Evolutionary conservation across 805 yeast genomes (phyloP), one percentile per base, ranked within the genome.

Genomic region (Candida fluviatilis): DNA sequence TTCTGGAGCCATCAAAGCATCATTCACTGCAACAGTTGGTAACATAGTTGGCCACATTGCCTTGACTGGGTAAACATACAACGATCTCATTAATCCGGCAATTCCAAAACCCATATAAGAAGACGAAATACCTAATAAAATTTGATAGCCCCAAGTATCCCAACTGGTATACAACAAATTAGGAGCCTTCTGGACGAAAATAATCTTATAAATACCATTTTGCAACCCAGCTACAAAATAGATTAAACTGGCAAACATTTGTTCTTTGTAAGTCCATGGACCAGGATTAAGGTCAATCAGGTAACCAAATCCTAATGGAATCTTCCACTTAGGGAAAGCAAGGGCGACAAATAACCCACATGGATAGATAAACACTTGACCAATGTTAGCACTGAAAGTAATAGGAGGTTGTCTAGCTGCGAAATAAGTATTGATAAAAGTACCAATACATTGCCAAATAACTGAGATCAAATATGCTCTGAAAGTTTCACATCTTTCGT

Each of bases 21-120:
- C 44, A 39, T 68, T 68, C 28, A 67, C 54, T 3, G 73, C 73
- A 37, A 68, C 58, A 1, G 67, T 62, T 4, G 73, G 73, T 23
- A 68, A 46, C 17, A 66, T 55, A 3, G 72, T 66, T 17, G 73
- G 73, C 73, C 73, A 68, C 12, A 68, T 45, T 1, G 73, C 57
- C 42, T 62, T 66, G 17, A 56, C 55, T 2, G 73, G 73, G 42
- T 67, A 66, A 7, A 68, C 58, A 40, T 71, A 69, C 23, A 81
- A 73, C 41, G 75, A 72, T 50, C 83, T 70, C 68, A 80, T 69
- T 15, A 81, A 50, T 35, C 83, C 82, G 4, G 87, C 85, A 53
- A 82, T 71, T 1, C 84, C 81, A 50, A 78, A 75, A 16, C 88
- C 89, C 46, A 82, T 58, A 44, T 75, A 76, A 51, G 79, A 81